Conservation (phyloP, 768 basidiomycete genomes). For the Amanita polypyramis region DNA sequence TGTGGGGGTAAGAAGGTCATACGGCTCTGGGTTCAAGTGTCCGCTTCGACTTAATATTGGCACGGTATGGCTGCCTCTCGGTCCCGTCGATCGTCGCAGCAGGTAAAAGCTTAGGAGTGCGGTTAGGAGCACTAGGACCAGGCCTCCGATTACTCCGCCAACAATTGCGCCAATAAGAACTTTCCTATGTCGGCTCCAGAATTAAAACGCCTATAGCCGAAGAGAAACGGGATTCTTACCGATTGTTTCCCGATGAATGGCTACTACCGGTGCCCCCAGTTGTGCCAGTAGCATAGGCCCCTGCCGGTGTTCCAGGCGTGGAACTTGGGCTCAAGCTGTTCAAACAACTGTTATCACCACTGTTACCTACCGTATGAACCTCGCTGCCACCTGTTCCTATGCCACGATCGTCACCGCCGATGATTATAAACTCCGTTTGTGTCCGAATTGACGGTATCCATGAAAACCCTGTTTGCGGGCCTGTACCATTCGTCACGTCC, state of each 20-base stretch:
- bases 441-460: conserved; percentile 58
- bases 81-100: conserved; percentile 38
- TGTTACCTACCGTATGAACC: conserved; percentile 39
- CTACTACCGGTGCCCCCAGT: conserved; percentile 16
- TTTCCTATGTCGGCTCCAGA: conserved; percentile 11
- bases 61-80: conserved; percentile 21
- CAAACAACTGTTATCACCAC: conserved; percentile 45
- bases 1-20: conserved; percentile 47
- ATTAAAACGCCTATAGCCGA: not conserved
- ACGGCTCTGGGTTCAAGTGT: conserved; percentile 65
- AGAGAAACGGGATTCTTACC: conserved; percentile 6
- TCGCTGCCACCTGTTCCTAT: conserved; percentile 64
- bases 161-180: conserved; percentile 26
- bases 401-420: conserved; percentile 59
- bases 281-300: conserved; percentile 50
- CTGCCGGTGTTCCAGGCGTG: conserved; percentile 66
- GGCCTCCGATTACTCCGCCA: conserved; percentile 48
- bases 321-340: conserved; percentile 58
- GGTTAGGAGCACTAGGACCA: conserved; percentile 27
- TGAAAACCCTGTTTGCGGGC: conserved; percentile 59
- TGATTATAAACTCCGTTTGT: conserved; percentile 55
- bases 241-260: conserved; percentile 1
- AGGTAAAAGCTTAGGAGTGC: conserved; percentile 37
- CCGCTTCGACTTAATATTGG: conserved; percentile 25
- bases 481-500: conserved; percentile 21